Base-by-base conservation (phyloP, 2,329 filamentous ascomycete genomes). In the Clonostachys chloroleuca region DNA sequence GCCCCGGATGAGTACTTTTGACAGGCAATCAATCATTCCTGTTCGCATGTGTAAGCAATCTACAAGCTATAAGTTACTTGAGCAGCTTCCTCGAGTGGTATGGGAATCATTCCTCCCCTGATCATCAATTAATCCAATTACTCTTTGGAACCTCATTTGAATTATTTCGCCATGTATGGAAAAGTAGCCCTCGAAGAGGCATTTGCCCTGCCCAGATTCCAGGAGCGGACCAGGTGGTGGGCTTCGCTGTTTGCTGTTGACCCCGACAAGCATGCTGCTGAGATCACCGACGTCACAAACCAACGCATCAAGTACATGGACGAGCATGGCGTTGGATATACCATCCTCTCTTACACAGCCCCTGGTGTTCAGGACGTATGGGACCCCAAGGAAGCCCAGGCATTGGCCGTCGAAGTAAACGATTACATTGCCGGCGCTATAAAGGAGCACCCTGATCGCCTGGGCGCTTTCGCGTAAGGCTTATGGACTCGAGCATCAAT, bases 151-250 rank as follows among this genome's bases (percentile, higher is more conserved):
- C 24, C 24, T 30, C 24, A 30, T 30, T 30, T 30, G 24, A 30
- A 30, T 30, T 30, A 10, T 12, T 39, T 39, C 36, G 17, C 36
- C 14, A 39, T 39, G 36, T 39, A 41, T n/a, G 81, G 81, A 50
- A 84, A 85, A 52, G 72, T 84, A 49, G 76, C 77, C 12, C 68
- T 84, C 18, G 81, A 84, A 59, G 81, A 84, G 63, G 79, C 80
- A 13, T 84, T 83, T 52, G 76, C 75, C 50, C 69, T 83, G 7
- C 79, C 82, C 41, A 73, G 79, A 34, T 72, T 83, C 51, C 68
- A 74, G 42, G 77, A 83, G 52, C 77, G 76, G 60, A 80, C 77
- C 6, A 66, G 68, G 54, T 83, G 80, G 78, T 83, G 80, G 80
- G 82, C 81, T 2, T 64, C 68, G 5, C 61, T 84, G 18, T 85